These are phyloP conservation scores for Yamadazyma friedrichii DNA, from an alignment of 1,139 yeast species.

Conservation along the genomic window DNA sequence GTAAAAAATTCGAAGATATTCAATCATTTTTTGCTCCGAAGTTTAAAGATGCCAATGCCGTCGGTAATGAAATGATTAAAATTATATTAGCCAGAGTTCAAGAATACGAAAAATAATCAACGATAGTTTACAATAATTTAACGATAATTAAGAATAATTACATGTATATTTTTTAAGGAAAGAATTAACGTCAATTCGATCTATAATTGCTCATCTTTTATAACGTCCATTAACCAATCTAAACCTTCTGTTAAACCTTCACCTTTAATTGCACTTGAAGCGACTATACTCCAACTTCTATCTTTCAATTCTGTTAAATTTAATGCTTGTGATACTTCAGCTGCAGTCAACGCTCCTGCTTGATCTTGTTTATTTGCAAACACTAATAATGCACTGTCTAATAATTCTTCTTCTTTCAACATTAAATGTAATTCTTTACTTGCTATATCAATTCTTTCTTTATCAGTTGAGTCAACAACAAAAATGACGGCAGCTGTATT, in stretches of 20 bases:
- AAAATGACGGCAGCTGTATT: constrained; percentile 95
- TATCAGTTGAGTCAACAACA: constrained; percentile 96
- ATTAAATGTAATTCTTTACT: constrained; percentile 86
- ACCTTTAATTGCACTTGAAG: constrained; percentile 93
- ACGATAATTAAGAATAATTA: too few relatives aligned
- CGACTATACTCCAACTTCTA: constrained; percentile 97
- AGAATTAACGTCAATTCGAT: too few relatives aligned
- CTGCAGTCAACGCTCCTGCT: constrained; percentile 91
- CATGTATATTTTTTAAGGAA: too few relatives aligned
- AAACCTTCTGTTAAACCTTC: constrained; percentile 95
- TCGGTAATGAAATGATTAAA: constrained; percentile 95
- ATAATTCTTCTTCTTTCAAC: constrained; percentile 90
- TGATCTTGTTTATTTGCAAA: constrained; percentile 98
- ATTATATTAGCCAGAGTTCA: constrained; percentile 63
- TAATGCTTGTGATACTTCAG: constrained; percentile 88
- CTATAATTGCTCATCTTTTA: constrained; percentile 81
- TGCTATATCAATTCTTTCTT: constrained; percentile 86
- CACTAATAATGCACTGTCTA: constrained; percentile 86
- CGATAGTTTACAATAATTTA: neutral
- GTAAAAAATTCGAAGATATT: constrained; percentile 69
- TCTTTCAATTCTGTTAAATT: constrained; percentile 87
- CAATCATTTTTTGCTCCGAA: constrained; percentile 81
- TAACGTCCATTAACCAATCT: constrained; percentile 96
- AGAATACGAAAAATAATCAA: constrained; percentile 29
- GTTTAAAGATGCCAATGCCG: constrained; percentile 81